Base-by-base conservation (phyloP, 2,329 filamentous ascomycete species). In the Penicillium sp. region DNA sequence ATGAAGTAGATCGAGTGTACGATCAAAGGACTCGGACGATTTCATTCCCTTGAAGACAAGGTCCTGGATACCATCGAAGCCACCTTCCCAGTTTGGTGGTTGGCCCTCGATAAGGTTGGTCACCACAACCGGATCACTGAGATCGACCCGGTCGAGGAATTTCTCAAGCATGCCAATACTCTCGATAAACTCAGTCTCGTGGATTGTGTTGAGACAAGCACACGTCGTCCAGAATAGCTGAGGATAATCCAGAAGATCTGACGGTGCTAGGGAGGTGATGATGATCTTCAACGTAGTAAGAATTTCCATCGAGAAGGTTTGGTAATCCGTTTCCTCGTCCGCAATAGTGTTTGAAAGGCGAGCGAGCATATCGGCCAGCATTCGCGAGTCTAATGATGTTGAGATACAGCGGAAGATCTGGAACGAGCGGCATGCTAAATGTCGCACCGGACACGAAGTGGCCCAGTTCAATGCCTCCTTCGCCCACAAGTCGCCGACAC, bases 211-310 rank as follows among this genome's bases (percentile, higher is more conserved):
- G 19, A 98, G 74, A 65, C 93, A 98, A 10, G 93, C 93, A 61
- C 90, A 96, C 0, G 88, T 95, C 0, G 91, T 95, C 94, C 94
- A 98, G 69, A 98, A 97, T 1, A 98, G 75, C 62, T 97, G 91
- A 2, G 93, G 93, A 57, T 95, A 96, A n/a, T 83, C 82, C 42
- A 95, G 71, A 2, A 98, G 76, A 64, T 90, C 85, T 33, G 85
- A 80, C 0, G 85, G 77, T 19, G 90, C 84, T 26, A 97, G 74
- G 48, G 91, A 93, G 57, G 83, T 80, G 50, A 98, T 95, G 39
- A 98, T 85, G 0, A 89, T 89, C 64, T 94, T 90, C 45, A 98
- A 69, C 0, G 94, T 98, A 0, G 90, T 96, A 46, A 98, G 71
- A 50, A 98, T 97, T 65, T 98, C 94, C 84, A 97, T 91, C 0